phyloP scores from a whole-genome alignment of 2,329 filamentous ascomycete species.

The Aspergillus sp. region DNA sequence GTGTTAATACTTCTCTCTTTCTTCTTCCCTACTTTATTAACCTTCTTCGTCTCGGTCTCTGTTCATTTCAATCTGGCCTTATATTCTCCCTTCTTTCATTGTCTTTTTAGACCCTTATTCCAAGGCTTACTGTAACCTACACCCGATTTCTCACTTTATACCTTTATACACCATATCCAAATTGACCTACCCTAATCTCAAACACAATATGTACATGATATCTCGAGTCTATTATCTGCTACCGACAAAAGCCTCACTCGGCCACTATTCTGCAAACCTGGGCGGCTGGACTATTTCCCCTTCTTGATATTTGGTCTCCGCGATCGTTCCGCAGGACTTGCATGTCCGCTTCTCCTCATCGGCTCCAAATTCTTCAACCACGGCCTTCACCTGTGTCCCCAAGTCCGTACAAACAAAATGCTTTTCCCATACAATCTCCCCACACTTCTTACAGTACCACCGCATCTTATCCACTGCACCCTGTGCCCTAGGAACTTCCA shows the following conservation, averaged over 20 bases:
- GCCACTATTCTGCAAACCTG: constrained; percentile 27
- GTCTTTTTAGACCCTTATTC: constrained; percentile 1
- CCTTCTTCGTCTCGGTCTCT: constrained; percentile 2
- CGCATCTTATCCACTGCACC: constrained; percentile 71
- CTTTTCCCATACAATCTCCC: constrained; percentile 74
- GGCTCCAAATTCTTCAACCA: constrained; percentile 74
- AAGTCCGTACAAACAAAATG: constrained; percentile 84
- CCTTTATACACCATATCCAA: no score
- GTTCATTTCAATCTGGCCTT: not conserved
- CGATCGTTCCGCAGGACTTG: constrained; percentile 68
- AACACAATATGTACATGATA: constrained; percentile 1
- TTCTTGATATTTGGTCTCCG: constrained; percentile 47
- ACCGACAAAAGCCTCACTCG: no score
- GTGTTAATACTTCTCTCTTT: constrained; percentile 11
- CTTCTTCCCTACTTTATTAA: constrained; percentile 7
- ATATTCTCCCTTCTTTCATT: constrained; percentile 3
- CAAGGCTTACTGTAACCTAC: not conserved
- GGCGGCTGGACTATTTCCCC: constrained; percentile 41
- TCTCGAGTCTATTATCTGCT: not conserved
- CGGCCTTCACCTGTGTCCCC: constrained; percentile 89
- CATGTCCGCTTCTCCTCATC: constrained; percentile 70
- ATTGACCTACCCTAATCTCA: constrained; percentile 1
- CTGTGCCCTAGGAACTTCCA: constrained; percentile 76
- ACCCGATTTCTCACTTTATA: not conserved
- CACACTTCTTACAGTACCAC: constrained; percentile 81